Evolutionary conservation across 106 monocot genomes (phyloP), one percentile per base, ranked within the genome.

Genomic region (Vanilla planifolia): DNA sequence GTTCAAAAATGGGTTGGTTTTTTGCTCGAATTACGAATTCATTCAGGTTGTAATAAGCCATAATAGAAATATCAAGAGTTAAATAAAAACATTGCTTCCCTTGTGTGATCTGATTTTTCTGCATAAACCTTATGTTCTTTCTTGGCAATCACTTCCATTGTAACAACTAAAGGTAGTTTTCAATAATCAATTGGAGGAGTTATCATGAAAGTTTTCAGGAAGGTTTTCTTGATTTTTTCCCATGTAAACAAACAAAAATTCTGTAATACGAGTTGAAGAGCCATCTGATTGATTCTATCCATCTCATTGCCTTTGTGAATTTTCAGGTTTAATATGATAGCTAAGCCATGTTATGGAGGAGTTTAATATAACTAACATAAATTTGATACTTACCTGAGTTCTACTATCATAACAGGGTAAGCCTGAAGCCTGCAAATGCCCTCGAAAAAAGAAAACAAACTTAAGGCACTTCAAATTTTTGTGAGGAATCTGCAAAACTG

Each of bases 341-440:
- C 10, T 15, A 62, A 25, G 28, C 4, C 15, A 63, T 22, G 8
- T 33, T 8, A 8, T 13, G 22, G 15, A 5, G 25, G 28, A 48
- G 6, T 23, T 8, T 10, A 25, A 33, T 29, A n/a, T 37, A 45
- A 1, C 3, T 20, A 1, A 48, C 11, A 11, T 11, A 13, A 40
- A 8, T 46, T 37, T 20, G 27, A 58, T 63, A 67, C 78, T 79
- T 67, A 79, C 78, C 8, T 25, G 47, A 33, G 33, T 8, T 64
- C 78, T 64, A 59, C 64, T 59, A 27, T 23, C 68, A 29, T 24
- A 46, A n/a, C 27, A 1, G 20, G 23, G 10, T 30, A 71, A 51
- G 33, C 48, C 51, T 30, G 64, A 30, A 37, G 40, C 53, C 77
- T 77, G 77, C 34, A 67, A 65, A 30, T 60, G 19, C n/a, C n/a